phyloP scores from a whole-genome alignment of 257 asterid genomes.

The Plantago elongata region DNA sequence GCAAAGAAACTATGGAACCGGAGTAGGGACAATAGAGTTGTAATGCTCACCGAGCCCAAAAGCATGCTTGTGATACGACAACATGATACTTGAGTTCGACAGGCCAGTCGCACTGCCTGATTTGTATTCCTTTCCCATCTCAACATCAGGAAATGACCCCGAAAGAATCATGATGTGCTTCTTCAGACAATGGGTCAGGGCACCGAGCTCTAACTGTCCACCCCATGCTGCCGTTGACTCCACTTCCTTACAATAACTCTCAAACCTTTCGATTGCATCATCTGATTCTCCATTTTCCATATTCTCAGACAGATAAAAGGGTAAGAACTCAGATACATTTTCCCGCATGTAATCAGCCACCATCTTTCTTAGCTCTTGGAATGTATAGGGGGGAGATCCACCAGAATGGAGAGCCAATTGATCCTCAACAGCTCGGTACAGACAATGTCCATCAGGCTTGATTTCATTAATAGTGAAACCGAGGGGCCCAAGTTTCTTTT shows the following conservation, averaged over 20 bases:
- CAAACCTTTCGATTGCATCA: constrained; percentile 55
- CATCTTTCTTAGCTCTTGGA: constrained; percentile 74
- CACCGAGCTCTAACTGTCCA: constrained; percentile 94
- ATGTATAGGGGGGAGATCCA: constrained; percentile 62
- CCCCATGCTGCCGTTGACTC: constrained; percentile 98
- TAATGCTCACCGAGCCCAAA: constrained; percentile 99
- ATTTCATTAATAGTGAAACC: constrained; percentile 74
- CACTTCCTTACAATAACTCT: constrained; percentile 73
- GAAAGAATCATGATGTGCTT: constrained; percentile 72
- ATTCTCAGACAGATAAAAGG: constrained; percentile 73
- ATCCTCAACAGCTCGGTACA: constrained; percentile 91
- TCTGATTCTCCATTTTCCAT: constrained; percentile 42
- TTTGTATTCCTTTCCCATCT: constrained; percentile 97
- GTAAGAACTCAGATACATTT: constrained; percentile 61
- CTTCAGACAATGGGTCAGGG: constrained; percentile 84
- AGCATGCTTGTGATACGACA: constrained; percentile 89
- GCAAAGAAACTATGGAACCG: constrained; percentile 18
- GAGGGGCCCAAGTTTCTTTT: constrained; percentile 68
- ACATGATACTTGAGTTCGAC: constrained; percentile 43
- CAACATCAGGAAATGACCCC: constrained; percentile 95
- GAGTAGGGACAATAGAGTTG: constrained; percentile 66
- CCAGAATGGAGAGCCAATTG: constrained; percentile 58
- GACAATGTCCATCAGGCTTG: constrained; percentile 96
- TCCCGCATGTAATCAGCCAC: constrained; percentile 84
- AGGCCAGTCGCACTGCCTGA: constrained; percentile 30